A percentile compares a stretch with the other conserved stretches of the same genome.
Conservation (phyloP, 306 rosid species). For the Chamaecrista fasciculata region DNA sequence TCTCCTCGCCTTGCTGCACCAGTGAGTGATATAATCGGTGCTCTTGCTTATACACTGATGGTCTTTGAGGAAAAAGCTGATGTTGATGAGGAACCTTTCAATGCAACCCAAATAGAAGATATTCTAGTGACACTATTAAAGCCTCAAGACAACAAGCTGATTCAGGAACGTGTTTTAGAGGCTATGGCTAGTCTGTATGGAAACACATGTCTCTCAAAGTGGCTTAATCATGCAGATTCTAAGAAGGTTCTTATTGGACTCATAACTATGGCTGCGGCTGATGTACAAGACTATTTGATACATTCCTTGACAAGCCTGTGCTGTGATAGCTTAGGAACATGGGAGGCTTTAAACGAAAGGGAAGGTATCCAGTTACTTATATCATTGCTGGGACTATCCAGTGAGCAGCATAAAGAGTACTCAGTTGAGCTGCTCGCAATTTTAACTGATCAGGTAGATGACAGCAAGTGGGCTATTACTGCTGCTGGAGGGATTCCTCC, state of each 20-base stretch:
- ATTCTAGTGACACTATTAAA: constrained; percentile 73
- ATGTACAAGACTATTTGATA: constrained; percentile 78
- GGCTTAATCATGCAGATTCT: constrained; percentile 70
- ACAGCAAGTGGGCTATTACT: constrained; percentile 99
- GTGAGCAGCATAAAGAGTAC: constrained; percentile 97
- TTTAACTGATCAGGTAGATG: constrained; percentile 85
- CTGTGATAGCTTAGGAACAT: constrained; percentile 64
- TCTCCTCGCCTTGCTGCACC: constrained; percentile 76
- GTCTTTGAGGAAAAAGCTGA: constrained; percentile 64
- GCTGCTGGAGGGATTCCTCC: constrained; percentile 99
- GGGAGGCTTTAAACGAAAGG: constrained; percentile 90
- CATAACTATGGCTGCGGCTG: constrained; percentile 78
- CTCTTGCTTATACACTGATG: constrained; percentile 92
- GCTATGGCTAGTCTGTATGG: constrained; percentile 97
- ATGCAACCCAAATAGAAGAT: constrained; percentile 72
- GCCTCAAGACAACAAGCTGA: constrained; percentile 70
- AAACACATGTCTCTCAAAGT: constrained; percentile 66
- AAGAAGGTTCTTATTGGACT: constrained; percentile 89
- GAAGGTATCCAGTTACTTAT: constrained; percentile 94
- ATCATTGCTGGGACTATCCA: constrained; percentile 76
- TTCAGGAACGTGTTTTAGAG: constrained; percentile 94
- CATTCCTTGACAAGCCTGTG: constrained; percentile 79
- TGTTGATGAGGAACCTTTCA: constrained; percentile 51
- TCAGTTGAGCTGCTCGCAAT: constrained; percentile 83
- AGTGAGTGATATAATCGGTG: constrained; percentile 90